A percentile compares a stretch with the other conserved stretches of the same genome.
Conservation (phyloP, 345 rosid species). For the Brassica cretica region DNA sequence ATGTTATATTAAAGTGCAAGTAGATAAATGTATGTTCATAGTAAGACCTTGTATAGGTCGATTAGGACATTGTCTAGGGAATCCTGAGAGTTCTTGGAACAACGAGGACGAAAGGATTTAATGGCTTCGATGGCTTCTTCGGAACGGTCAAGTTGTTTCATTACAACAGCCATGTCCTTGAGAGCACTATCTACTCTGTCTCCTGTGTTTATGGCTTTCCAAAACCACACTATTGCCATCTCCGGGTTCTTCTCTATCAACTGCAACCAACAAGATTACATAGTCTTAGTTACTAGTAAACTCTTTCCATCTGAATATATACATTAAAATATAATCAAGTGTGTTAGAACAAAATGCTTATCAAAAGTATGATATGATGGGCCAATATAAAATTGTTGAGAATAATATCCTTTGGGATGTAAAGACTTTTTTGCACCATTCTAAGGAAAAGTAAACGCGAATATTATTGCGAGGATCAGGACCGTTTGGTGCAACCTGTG, state of each 20-base stretch:
- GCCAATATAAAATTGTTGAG: background rate
- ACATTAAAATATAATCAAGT: background rate
- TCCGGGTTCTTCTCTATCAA: slow-evolving; percentile 81
- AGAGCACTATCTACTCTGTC: slow-evolving; percentile 50
- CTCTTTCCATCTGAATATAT: background rate
- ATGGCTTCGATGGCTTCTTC: slow-evolving; percentile 97
- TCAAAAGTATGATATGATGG: background rate
- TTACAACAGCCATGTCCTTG: slow-evolving; percentile 88
- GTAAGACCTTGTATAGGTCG: slow-evolving; percentile 97
- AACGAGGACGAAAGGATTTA: slow-evolving; percentile 74
- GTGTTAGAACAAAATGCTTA: background rate
- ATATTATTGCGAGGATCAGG: background rate
- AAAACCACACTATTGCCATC: slow-evolving; percentile 70
- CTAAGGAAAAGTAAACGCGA: slow-evolving; percentile 9
- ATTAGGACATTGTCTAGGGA: slow-evolving; percentile 35
- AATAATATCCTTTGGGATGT: background rate
- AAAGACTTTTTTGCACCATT: slow-evolving; percentile 15
- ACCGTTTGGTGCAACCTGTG: slow-evolving; percentile 9
- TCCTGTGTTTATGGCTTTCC: slow-evolving; percentile 90
- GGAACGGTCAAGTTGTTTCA: slow-evolving; percentile 74
- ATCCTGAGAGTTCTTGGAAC: slow-evolving; percentile 81
- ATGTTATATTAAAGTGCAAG: background rate
- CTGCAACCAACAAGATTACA: slow-evolving; percentile 37
- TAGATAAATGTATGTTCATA: too few relatives aligned
- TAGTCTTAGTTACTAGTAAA: background rate